Conservation (phyloP, 202 grass and related monocot genomes). For the Dendrocalamus latiflorus region DNA sequence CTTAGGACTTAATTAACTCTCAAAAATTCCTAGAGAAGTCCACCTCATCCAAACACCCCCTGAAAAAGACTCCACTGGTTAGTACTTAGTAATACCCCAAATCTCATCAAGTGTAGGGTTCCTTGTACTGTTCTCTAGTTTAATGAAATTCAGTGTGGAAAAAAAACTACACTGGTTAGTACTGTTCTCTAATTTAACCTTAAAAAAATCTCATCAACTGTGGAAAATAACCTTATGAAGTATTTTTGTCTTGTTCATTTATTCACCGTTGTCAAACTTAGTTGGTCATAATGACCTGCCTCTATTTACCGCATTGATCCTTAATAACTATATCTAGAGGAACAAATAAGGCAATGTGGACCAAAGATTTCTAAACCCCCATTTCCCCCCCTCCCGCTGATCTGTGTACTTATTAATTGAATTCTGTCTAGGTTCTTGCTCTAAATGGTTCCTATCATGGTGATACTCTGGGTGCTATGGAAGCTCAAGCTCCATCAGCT, state of each 20-base stretch:
- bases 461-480: conserved; percentile 97
- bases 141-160: too few species aligned
- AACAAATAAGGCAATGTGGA: background rate
- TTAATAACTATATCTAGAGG: background rate
- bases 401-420: background rate
- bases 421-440: conserved; percentile 64
- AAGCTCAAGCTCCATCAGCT: conserved; percentile 90
- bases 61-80: too few species aligned
- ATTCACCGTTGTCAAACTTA: background rate
- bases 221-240: background rate
- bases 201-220: background rate
- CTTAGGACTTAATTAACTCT: background rate
- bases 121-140: too few species aligned
- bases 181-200: too few species aligned
- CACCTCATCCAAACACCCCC: background rate
- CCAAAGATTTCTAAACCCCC: background rate
- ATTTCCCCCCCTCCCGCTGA: background rate
- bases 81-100: too few species aligned
- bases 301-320: background rate
- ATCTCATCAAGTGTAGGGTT: too few species aligned
- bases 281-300: background rate
- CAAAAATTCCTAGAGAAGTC: background rate
- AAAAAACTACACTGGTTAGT: background rate
- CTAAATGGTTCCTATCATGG: conserved; percentile 87
- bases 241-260: background rate